Conservation (phyloP, 1,284 basidiomycete species). For the Thelephora terrestris region DNA sequence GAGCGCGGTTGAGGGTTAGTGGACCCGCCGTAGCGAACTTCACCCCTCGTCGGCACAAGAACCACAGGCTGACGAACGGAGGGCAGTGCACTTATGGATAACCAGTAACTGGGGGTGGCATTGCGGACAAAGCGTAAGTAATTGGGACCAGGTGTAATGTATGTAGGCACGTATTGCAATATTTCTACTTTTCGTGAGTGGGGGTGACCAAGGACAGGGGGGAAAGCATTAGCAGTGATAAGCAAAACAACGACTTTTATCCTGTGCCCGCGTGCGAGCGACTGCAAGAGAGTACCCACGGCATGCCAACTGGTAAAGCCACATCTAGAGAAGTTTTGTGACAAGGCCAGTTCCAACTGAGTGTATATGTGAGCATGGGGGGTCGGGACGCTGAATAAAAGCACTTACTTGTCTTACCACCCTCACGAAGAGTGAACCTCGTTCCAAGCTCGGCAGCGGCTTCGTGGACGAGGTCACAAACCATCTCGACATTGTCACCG, state of each 20-base stretch:
- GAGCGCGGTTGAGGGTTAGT: no score
- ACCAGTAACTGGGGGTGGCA: no score
- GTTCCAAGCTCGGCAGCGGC: constrained; percentile 89
- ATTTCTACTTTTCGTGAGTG: constrained; percentile 1
- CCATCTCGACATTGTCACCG: constrained; percentile 95
- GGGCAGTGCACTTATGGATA: no score
- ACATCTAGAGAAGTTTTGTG: constrained; percentile 67
- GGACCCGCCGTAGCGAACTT: no score
- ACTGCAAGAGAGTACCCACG: neutral
- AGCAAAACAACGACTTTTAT: no score
- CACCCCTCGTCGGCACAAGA: no score
- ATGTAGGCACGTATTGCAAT: no score
- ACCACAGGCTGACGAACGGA: no score
- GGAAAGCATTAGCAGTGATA: neutral
- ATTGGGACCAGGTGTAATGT: no score
- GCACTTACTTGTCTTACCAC: constrained; percentile 80
- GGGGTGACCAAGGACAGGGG: neutral
- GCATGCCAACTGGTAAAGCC: constrained; percentile 13
- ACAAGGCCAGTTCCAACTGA: constrained; percentile 87
- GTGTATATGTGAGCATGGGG: neutral
- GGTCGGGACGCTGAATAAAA: constrained; percentile 4
- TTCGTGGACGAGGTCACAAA: constrained; percentile 79
- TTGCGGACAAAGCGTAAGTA: no score
- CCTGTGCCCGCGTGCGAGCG: no score
- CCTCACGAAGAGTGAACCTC: constrained; percentile 95